phyloP scores from a whole-genome alignment of 768 basidiomycete species.

The Trametes cinnabarina region DNA sequence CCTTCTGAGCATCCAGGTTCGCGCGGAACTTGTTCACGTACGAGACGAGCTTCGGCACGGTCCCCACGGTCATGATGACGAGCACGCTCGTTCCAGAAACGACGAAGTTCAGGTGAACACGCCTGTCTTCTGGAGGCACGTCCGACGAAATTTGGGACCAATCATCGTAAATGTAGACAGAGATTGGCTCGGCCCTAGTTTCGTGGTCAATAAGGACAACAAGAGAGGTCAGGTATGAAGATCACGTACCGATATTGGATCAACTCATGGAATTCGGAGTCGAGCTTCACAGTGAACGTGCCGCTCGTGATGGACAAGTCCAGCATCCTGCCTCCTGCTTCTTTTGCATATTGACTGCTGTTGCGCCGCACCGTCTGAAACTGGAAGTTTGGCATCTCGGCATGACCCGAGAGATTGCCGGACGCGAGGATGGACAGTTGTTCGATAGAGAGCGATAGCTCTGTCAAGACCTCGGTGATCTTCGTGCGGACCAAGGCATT shows the following conservation, averaged over 20 bases:
- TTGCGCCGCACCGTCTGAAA: constrained; percentile 72
- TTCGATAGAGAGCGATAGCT: constrained; percentile 65
- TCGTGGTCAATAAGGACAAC: neutral
- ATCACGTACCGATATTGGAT: constrained; percentile 68
- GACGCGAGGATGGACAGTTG: constrained; percentile 54
- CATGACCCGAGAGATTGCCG: constrained; percentile 69
- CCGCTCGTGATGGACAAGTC: constrained; percentile 77
- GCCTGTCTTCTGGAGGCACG: constrained; percentile 44
- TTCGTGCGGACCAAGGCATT: constrained; percentile 65
- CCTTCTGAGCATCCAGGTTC: constrained; percentile 69
- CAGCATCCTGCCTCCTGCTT: constrained; percentile 50
- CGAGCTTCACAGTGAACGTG: constrained; percentile 58
- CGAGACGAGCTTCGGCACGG: constrained; percentile 73
- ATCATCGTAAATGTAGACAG: constrained; percentile 75
- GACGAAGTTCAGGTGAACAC: constrained; percentile 70
- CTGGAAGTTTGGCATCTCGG: constrained; percentile 64
- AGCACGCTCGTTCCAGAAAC: constrained; percentile 68
- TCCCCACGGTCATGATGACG: constrained; percentile 66
- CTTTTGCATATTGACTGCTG: constrained; percentile 36
- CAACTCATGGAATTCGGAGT: constrained; percentile 75
- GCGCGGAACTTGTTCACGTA: constrained; percentile 73
- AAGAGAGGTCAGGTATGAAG: no score
- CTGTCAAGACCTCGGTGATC: constrained; percentile 57
- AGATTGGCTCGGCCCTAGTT: constrained; percentile 71
- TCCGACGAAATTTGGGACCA: constrained; percentile 58